Evolutionary conservation across 352 stramenopile species (phyloP).

Genomic region (Plasmopara viticola): DNA sequence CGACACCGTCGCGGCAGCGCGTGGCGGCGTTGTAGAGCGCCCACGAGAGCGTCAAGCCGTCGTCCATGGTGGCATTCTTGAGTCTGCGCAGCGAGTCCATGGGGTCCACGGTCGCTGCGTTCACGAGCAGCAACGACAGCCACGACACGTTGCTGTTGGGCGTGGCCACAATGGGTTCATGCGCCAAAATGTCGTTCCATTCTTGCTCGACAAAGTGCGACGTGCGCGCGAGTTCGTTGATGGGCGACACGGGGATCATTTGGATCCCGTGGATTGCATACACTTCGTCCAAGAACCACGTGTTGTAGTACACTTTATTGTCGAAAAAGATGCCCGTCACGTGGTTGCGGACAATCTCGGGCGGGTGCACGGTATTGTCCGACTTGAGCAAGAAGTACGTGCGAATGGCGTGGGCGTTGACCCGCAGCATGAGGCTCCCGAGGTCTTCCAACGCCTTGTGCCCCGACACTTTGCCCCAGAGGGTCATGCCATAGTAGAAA

Average conservation of each 20-base stretch:
- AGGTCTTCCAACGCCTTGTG: slow-evolving; percentile 57
- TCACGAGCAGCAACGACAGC: slow-evolving; percentile 69
- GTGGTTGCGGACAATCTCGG: slow-evolving; percentile 58
- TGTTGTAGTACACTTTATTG: slow-evolving; percentile 70
- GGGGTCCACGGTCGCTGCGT: slow-evolving; percentile 54
- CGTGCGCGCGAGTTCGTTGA: slow-evolving; percentile 63
- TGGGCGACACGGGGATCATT: slow-evolving; percentile 69
- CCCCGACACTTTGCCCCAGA: slow-evolving; percentile 55
- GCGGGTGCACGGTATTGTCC: slow-evolving; percentile 56
- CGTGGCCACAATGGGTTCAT: slow-evolving; percentile 41
- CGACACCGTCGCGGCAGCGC: slow-evolving; percentile 18
- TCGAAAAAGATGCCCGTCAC: slow-evolving; percentile 75
- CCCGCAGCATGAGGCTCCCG: slow-evolving; percentile 62
- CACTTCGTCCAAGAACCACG: slow-evolving; percentile 60
- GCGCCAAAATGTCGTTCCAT: slow-evolving; percentile 68
- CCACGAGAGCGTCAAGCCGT: slow-evolving; percentile 57
- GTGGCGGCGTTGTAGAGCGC: slow-evolving; percentile 64
- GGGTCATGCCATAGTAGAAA: slow-evolving; percentile 72
- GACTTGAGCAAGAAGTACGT: slow-evolving; percentile 67
- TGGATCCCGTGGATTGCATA: slow-evolving; percentile 77
- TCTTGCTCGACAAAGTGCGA: slow-evolving; percentile 56
- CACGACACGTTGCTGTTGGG: slow-evolving; percentile 41
- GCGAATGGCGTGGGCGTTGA: slow-evolving; percentile 52
- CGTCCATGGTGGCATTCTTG: slow-evolving; percentile 48
- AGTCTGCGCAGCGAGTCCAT: slow-evolving; percentile 40